Conservation (phyloP, 352 stramenopile genomes). For the Globisporangium viniferum region DNA sequence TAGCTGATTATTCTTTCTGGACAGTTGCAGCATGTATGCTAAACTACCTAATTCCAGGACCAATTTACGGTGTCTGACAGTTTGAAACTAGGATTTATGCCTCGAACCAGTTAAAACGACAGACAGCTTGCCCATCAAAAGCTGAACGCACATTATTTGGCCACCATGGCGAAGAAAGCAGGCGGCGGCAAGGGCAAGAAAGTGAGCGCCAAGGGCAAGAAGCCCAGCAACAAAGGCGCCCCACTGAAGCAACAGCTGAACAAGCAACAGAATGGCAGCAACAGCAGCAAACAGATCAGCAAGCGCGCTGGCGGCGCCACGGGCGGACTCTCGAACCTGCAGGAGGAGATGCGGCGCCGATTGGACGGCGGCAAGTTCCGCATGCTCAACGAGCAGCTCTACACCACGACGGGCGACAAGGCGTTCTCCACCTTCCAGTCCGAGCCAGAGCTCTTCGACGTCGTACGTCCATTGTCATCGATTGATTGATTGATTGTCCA, state of each 20-base stretch:
- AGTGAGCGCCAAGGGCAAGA: constrained; percentile 11
- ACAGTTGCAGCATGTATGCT: no score
- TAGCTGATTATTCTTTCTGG: no score
- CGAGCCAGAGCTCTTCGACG: constrained; percentile 95
- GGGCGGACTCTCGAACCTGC: constrained; percentile 53
- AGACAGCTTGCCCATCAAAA: neutral
- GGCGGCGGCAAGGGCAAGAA: constrained; percentile 15
- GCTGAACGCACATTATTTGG: neutral
- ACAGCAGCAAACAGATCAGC: constrained; percentile 2
- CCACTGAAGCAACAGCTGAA: constrained; percentile 7
- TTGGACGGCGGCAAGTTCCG: constrained; percentile 95
- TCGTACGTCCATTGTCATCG: constrained; percentile 27
- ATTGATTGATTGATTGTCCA: neutral
- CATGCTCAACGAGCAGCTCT: constrained; percentile 98
- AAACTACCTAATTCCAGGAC: no score
- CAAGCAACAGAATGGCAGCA: constrained; percentile 1
- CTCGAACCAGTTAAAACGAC: neutral
- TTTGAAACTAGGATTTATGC: neutral
- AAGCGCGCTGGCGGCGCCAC: constrained; percentile 20
- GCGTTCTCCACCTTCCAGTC: constrained; percentile 92
- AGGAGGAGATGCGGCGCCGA: constrained; percentile 83
- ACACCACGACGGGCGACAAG: constrained; percentile 91
- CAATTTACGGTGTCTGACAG: no score
- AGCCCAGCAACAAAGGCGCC: neutral
- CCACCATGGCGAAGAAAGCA: constrained; percentile 9